Base-by-base conservation (phyloP, 495 filamentous ascomycete species). In the Penicillium bialowiezense region DNA sequence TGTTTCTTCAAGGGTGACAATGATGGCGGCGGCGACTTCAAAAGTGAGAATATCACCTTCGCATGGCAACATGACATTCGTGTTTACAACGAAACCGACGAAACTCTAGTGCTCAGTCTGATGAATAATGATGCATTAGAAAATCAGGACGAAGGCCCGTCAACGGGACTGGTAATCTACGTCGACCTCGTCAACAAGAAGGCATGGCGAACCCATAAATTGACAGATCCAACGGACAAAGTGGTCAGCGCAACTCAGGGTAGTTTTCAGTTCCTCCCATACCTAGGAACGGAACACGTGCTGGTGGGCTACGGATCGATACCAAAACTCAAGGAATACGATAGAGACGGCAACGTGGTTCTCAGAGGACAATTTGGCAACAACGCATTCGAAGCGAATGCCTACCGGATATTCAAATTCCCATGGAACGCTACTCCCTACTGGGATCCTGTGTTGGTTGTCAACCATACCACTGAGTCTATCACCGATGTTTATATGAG, bases 281-380 rank as follows among this genome's bases (percentile, higher is more conserved):
- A 13, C 12, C 21, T 18, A 21, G 8, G 21, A 10, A 63, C 62
- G 42, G 67, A 62, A 2, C 68, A 76, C 48, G 54, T 60, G 20
- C 44, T 80, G 10, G 44, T 74, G 31, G 69, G 60, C 39, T 79
- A 69, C 59, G 75, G 77, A 0, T 60, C 65, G 21, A 58, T 59
- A 3, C 60, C 72, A 34, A 58, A 70, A 0, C 20, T 79, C 13
- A 73, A 71, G 7, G 78, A 81, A 50, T 73, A 65, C 52, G 52
- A 50, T 20, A 31, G 34, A 3, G 26, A 51, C n/a, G 49, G 51
- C 15, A 29, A 55, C 14, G 28, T 52, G 2, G 50, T 61, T 13
- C 18, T 59, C 14, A 17, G 40, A 21, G 51, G 41, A 6, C 31
- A 55, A 24, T 55, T 59, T 40, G 57, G 46, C 6, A 41, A 47